Base-by-base conservation (phyloP, 192 early-diverging fungal species). In the Entomortierella beljakovae region DNA sequence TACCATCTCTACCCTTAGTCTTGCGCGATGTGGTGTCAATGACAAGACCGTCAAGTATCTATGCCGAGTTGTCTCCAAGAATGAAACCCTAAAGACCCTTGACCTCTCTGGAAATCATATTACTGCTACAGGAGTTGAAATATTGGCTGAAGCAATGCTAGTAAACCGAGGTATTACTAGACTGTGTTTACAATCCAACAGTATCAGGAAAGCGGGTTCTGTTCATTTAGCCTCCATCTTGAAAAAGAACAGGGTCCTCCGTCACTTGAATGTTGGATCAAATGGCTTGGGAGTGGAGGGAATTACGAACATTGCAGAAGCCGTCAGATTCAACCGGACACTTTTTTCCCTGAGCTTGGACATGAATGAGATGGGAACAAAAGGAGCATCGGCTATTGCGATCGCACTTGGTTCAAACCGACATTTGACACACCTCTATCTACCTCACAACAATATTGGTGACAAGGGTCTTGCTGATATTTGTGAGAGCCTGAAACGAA, bases 1-100 rank as follows among this genome's bases (percentile, higher is more conserved):
- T 29, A 76, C 72, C 3, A 67, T 85, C 26, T 48, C 69, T 15
- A 59, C 72, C 6, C 63, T 85, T 9, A 83, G 83, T 43, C 55
- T 85, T 25, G 68, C 68, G 18, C 61, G 77, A 51, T 83, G 80
- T 5, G 67, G 61, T 1, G 83, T 85, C 25, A 80, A 82, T 35
- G 84, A 85, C 68, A 79, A 85, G 64, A 80, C 80, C 0, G 42
- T 71, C 64, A 80, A 81, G 54, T 70, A 80, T 20, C 34, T 85
- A 16, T 70, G 69, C 2, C 58, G 73, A 32, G 68, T 80, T 7
- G 57, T 85, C 38, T 46, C 29, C 51, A 69, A 71, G 62, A 81
- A 76, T 23, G 67, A 65, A 23, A 55, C 64, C 0, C 23, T 85
- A 9, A 54, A 38, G 56, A 67, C 65, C 15, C 34, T 85, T 61